Conservation (phyloP, 164 flowering plant genomes). For the Aristolochia fimbriata region DNA sequence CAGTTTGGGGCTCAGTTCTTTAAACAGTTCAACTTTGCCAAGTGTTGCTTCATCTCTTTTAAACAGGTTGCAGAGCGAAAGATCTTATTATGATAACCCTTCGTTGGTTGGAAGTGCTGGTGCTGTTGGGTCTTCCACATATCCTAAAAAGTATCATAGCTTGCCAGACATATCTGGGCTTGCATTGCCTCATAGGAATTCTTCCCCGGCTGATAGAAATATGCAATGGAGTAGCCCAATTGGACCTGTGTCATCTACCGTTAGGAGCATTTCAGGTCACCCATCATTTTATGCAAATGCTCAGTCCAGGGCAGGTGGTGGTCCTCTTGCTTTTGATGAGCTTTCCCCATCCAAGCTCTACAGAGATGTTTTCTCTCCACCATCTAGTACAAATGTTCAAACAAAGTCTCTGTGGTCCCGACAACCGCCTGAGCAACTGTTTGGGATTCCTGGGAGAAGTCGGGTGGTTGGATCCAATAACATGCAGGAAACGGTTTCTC, state of each 20-base stretch:
- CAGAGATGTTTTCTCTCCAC: slow-evolving; percentile 37
- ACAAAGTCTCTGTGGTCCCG: slow-evolving; percentile 70
- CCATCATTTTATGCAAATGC: slow-evolving; percentile 24
- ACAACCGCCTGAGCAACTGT: slow-evolving; percentile 82
- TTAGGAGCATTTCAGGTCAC: slow-evolving; percentile 23
- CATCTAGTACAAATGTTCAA: slow-evolving; percentile 25
- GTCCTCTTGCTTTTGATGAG: slow-evolving; percentile 48
- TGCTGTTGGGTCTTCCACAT: slow-evolving; percentile 18
- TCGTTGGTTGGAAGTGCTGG: slow-evolving; percentile 30
- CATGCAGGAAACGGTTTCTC: slow-evolving; percentile 17
- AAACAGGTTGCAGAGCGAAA: slow-evolving; percentile 38
- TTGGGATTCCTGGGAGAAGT: slow-evolving; percentile 58
- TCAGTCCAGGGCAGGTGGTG: slow-evolving; percentile 29
- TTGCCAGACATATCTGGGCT: slow-evolving; percentile 86
- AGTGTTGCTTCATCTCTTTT: slow-evolving; percentile 41
- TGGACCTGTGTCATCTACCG: slow-evolving; percentile 38
- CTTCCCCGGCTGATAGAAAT: slow-evolving; percentile 25
- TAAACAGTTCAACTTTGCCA: slow-evolving; percentile 37
- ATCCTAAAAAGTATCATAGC: slow-evolving; percentile 77
- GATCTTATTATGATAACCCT: slow-evolving; percentile 27
- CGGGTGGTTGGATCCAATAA: slow-evolving; percentile 14
- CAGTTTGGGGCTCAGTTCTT: slow-evolving; percentile 30
- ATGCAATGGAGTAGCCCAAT: slow-evolving; percentile 35
- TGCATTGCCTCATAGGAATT: slow-evolving; percentile 31
- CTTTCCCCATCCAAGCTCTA: slow-evolving; percentile 50